Evolutionary conservation across 2,329 filamentous ascomycete genomes (phyloP).

Genomic region (Apiospora hydei): DNA sequence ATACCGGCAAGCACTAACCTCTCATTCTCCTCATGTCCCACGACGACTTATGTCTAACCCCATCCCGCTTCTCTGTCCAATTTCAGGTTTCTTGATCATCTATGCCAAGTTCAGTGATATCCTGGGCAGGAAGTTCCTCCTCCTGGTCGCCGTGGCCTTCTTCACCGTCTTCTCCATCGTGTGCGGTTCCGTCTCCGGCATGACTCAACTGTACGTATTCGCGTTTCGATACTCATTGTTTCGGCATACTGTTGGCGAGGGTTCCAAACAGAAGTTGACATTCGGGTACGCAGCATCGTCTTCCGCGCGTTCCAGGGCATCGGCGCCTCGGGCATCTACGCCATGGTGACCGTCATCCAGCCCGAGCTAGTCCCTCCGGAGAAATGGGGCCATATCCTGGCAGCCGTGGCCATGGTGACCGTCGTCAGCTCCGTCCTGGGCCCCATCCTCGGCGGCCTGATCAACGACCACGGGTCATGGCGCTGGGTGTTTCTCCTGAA

Average conservation of each 20-base stretch:
- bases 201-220: slow-evolving; percentile 39
- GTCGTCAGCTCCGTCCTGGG: slow-evolving; percentile 50
- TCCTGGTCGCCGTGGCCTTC: slow-evolving; percentile 45
- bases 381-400: slow-evolving; percentile 43
- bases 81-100: slow-evolving; percentile 46
- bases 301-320: slow-evolving; percentile 52
- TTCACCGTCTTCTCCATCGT: slow-evolving; percentile 51
- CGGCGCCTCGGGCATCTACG: slow-evolving; percentile 55
- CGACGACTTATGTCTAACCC: neutral
- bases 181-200: slow-evolving; percentile 47
- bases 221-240: neutral
- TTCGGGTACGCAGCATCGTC: slow-evolving; percentile 39
- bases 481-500: slow-evolving; percentile 57
- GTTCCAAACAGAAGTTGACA: neutral
- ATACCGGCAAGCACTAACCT: slow-evolving; percentile 46
- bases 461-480: slow-evolving; percentile 49
- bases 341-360: slow-evolving; percentile 47
- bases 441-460: slow-evolving; percentile 52
- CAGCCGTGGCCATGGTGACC: slow-evolving; percentile 47
- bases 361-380: slow-evolving; percentile 46
- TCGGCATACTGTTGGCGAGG: too few species aligned
- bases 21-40: neutral
- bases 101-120: slow-evolving; percentile 55
- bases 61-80: neutral
- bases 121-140: slow-evolving; percentile 49